Base-by-base conservation (phyloP, 352 stramenopile species). In the Phytophthora megakarya region DNA sequence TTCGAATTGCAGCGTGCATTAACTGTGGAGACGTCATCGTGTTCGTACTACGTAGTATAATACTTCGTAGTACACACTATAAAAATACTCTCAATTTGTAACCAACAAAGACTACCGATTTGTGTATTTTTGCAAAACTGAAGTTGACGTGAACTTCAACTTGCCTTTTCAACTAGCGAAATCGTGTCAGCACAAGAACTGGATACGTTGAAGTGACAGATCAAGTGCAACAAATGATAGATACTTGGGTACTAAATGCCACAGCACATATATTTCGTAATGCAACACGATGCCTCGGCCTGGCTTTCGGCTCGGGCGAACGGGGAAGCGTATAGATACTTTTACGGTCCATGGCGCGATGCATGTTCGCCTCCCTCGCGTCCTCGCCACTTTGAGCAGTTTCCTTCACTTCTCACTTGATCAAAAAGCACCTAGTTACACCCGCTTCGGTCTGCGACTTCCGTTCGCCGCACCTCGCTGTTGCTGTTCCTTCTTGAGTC, bases 401-500 rank as follows among this genome's bases (percentile, higher is more conserved):
- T 61, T 62, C 51, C 25, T 64, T 52, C 49, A 52, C 67, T 67
- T 46, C 23, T 61, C 50, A 65, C 37, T 45, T 28, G 11, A 28
- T 30, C 18, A 54, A 32, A 65, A 64, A 58, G 23, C 21, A 32
- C 45, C 13, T 32, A 16, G 21, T 58, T 73, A 76, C 42, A 73
- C 68, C 21, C 64, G 58, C 28, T 76, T 76, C 33, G 64, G 53
- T 52, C 63, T 52, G 35, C 68, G 64, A 38, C 42, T 59, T 52
- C 44, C 67, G 19, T 67, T 67, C 18, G 63, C 58, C 45, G 45
- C 56, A 61, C 23, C 59, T 21, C 49, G 43, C 40, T 78, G 67
- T 48, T 74, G 66, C 39, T 73, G 63, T 51, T 76, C 64, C 60
- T 84, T 84, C 75, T 88, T 90, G 45, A 93, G 76, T 45, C 81